These are phyloP conservation scores for Acanthamoeba sp. DNA, from an alignment of 208 protist species.

Conservation along the genomic window DNA sequence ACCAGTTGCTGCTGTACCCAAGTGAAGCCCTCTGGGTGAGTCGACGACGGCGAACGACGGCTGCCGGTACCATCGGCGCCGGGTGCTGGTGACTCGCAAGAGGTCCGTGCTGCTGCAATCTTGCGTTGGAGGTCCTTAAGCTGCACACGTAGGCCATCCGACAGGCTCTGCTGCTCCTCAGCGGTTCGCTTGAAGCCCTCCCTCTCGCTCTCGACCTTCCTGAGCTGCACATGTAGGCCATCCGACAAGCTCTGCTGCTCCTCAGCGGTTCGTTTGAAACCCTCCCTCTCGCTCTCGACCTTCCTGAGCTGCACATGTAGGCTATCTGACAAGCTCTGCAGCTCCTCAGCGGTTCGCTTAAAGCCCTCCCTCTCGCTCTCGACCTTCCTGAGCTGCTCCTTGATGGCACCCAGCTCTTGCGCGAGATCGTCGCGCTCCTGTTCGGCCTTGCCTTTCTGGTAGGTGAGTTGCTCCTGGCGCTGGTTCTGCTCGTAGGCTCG, in stretches of 20 bases:
- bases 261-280: too few species aligned
- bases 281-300: not conserved
- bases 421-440: not conserved
- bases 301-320: not conserved
- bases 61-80: too few species aligned
- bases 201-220: not conserved
- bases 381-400: not conserved
- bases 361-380: not conserved
- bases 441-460: too few species aligned
- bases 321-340: too few species aligned
- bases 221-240: not conserved
- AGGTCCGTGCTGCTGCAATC: too few species aligned
- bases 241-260: not conserved
- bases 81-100: too few species aligned
- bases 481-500: not conserved
- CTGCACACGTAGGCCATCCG: not conserved
- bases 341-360: too few species aligned
- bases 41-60: too few species aligned
- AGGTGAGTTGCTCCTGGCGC: not conserved
- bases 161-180: not conserved
- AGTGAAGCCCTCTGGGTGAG: not conserved
- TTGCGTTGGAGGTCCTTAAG: not conserved
- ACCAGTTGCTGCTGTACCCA: not conserved
- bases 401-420: not conserved
- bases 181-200: not conserved